Evolutionary conservation across 345 rosid species (phyloP), one percentile per base, ranked within the genome.

Genomic region (Mangifera indica): DNA sequence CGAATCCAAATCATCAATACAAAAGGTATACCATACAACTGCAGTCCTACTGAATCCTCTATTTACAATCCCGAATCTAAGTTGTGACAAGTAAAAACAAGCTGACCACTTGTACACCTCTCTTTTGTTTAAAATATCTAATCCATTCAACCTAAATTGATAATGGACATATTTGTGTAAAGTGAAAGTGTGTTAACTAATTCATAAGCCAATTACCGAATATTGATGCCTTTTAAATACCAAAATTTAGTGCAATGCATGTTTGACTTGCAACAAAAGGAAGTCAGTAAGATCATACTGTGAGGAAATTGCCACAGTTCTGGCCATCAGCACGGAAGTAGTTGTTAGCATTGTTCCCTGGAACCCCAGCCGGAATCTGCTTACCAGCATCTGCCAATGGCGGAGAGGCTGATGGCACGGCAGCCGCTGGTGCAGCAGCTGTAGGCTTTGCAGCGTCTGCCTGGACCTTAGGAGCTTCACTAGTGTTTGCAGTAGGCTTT

Each of bases 251-350:
- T 17, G 49, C 29, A 26, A 69, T 32, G 67, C 48, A 25, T 34
- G 44, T 17, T 32, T 5, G 40, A 40, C 49, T 18, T 13, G 51
- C 48, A 56, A 4, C 44, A 63, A 57, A 25, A 53, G 8, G 53
- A 3, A 5, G 29, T 24, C 15, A 55, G 10, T n/a, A 61, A 55
- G 63, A 58, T 42, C 77, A 67, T 84, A 86, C 93, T 59, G 89
- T 93, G 74, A 93, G 76, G 72, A 91, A 91, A 81, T 93, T 93
- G 74, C 95, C 83, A 42, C 88, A 65, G 76, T 93, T 93, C 81
- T 80, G 98, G 44, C 94, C 93, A 45, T 88, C 95, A 18, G 88
- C 82, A 0, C 93, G 88, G 58, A 81, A 80, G 74, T 92, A 87
- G 68, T 88, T 92, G 83, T 90, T 92, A 2, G 84, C 70, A 21